These are phyloP conservation scores for Aspergillus bridgeri DNA, from an alignment of 495 filamentous ascomycete genomes.

Conservation along the genomic window DNA sequence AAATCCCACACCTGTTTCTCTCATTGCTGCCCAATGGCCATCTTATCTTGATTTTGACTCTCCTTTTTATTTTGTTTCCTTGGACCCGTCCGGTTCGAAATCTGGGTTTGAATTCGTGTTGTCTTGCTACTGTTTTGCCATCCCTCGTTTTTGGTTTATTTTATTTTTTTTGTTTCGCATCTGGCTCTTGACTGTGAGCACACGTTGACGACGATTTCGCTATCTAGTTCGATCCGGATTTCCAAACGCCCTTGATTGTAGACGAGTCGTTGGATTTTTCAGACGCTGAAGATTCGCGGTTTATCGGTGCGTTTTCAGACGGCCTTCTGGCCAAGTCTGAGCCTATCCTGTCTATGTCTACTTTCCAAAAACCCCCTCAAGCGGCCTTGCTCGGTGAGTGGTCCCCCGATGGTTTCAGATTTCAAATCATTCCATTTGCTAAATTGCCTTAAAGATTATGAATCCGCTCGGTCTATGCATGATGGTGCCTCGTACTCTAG, in stretches of 20 bases:
- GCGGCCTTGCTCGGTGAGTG: slow-evolving; percentile 43
- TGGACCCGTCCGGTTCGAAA: slow-evolving; percentile 13
- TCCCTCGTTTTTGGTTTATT: too few relatives aligned
- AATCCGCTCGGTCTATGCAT: slow-evolving; percentile 42
- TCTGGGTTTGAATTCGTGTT: slow-evolving; percentile 11
- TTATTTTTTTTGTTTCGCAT: slow-evolving; percentile 1
- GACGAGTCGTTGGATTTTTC: slow-evolving; percentile 53
- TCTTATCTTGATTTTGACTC: slow-evolving; percentile 10
- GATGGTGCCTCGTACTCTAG: slow-evolving; percentile 43
- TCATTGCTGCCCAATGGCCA: slow-evolving; percentile 21
- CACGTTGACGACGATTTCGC: slow-evolving; percentile 21
- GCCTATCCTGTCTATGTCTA: slow-evolving; percentile 52
- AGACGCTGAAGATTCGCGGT: slow-evolving; percentile 47
- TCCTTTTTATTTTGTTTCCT: slow-evolving; percentile 6
- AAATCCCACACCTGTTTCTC: slow-evolving; percentile 13
- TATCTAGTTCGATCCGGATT: slow-evolving; percentile 42
- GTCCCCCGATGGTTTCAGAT: not conserved
- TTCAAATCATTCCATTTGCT: not conserved
- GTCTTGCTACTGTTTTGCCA: slow-evolving; percentile 1
- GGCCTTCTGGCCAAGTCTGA: slow-evolving; percentile 53
- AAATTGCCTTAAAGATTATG: slow-evolving; percentile 32
- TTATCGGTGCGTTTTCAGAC: slow-evolving; percentile 46
- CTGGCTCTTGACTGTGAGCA: slow-evolving; percentile 7
- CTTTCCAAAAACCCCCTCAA: slow-evolving; percentile 43
- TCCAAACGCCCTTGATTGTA: slow-evolving; percentile 52